phyloP scores from a whole-genome alignment of 495 filamentous ascomycete genomes.

The Aspergillus steynii region DNA sequence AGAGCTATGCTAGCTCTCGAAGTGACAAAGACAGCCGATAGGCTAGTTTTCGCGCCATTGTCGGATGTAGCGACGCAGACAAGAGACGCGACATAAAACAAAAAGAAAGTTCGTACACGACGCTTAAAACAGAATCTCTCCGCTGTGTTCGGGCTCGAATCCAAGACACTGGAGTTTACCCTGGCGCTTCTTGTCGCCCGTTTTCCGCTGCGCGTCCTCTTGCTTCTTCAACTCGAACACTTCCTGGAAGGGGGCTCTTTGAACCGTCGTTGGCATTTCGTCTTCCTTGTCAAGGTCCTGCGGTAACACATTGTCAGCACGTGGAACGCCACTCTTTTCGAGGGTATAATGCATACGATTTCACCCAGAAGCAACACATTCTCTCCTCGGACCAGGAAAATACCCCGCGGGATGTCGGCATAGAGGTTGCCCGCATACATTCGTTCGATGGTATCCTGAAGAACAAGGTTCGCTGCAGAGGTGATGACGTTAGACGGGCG shows the following conservation, averaged over 20 bases:
- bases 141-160: conserved; percentile 84
- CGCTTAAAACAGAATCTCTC: conserved; percentile 67
- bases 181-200: conserved; percentile 65
- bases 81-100: not conserved
- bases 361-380: conserved; percentile 91
- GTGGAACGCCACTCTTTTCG: not conserved
- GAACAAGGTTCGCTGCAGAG: conserved; percentile 79
- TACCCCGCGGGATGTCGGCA: conserved; percentile 76
- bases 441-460: conserved; percentile 87
- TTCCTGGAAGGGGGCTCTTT: conserved; percentile 63
- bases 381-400: conserved; percentile 90
- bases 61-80: not conserved
- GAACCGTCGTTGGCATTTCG: conserved; percentile 69
- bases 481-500: conserved; percentile 11
- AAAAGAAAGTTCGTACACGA: not conserved
- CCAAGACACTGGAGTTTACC: conserved; percentile 71
- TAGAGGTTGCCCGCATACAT: conserved; percentile 74
- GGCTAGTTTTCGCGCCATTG: not conserved
- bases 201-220: conserved; percentile 66
- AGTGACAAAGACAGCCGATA: not conserved
- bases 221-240: conserved; percentile 73
- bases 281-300: conserved; percentile 94
- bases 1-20: not conserved
- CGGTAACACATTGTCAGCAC: conserved; percentile 9
- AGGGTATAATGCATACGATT: conserved; percentile 63